phyloP scores from a whole-genome alignment of 495 filamentous ascomycete species.

The Daldinia loculata region DNA sequence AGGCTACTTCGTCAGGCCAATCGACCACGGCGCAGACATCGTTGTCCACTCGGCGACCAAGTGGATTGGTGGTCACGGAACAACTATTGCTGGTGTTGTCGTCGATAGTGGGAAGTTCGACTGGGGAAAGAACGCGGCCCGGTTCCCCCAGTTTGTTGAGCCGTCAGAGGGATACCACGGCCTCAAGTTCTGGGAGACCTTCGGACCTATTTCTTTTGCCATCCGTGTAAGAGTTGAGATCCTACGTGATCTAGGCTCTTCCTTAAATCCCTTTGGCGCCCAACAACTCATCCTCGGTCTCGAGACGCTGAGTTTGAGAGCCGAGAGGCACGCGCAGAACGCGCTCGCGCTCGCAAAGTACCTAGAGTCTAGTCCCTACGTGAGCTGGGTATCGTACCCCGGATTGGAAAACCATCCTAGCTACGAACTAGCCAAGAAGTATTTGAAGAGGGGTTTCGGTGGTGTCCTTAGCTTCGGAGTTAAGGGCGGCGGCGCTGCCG shows the following conservation, averaged over 20 bases:
- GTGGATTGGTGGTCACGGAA: conserved; percentile 98
- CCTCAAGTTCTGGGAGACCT: conserved; percentile 96
- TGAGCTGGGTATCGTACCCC: conserved; percentile 94
- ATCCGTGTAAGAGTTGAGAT: conserved; percentile 83
- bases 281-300: conserved; percentile 90
- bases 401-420: conserved; percentile 83
- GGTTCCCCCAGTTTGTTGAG: conserved; percentile 94
- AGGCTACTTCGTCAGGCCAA: conserved; percentile 88
- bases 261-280: conserved; percentile 93
- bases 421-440: conserved; percentile 87
- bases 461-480: conserved; percentile 94
- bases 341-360: conserved; percentile 82
- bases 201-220: conserved; percentile 83
- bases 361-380: conserved; percentile 82
- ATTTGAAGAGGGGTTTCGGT: conserved; percentile 86
- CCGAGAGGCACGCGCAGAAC: conserved; percentile 89
- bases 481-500: conserved; percentile 83
- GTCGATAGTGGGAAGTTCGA: conserved; percentile 95
- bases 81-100: conserved; percentile 90
- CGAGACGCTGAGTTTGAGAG: conserved; percentile 88
- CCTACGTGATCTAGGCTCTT: conserved; percentile 84
- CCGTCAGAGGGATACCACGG: conserved; percentile 95
- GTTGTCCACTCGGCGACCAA: conserved; percentile 96
- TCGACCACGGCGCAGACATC: conserved; percentile 94
- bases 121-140: conserved; percentile 87